Conservation (phyloP, 1,139 yeast species). For the Meyerozyma elateridarum region DNA sequence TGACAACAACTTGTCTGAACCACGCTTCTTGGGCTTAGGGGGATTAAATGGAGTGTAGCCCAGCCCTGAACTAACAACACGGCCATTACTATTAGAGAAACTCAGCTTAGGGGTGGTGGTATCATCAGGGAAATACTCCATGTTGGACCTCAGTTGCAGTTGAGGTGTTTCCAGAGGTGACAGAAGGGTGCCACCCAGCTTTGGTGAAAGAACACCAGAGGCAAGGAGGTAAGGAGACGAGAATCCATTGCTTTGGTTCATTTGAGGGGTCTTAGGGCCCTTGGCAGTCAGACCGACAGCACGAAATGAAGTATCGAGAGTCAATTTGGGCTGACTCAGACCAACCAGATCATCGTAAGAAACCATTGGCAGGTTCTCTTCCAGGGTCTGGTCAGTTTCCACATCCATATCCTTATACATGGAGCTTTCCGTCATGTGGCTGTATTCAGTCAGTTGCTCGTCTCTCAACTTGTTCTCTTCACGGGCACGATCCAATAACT, state of each 20-base stretch:
- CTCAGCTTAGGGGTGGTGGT: conserved; percentile 20
- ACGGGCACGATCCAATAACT: conserved; percentile 73
- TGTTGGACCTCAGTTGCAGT: conserved; percentile 1
- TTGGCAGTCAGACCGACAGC: background rate
- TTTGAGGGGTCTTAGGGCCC: conserved; percentile 4
- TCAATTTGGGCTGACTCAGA: background rate
- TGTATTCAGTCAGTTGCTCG: conserved; percentile 32
- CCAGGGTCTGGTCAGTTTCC: conserved; percentile 3
- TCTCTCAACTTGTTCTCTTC: conserved; percentile 65
- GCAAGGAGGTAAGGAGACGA: conserved; percentile 60
- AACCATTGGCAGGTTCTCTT: conserved; percentile 3
- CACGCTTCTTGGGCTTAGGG: conserved; percentile 20
- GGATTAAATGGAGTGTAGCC: conserved; percentile 4
- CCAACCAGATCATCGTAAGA: background rate
- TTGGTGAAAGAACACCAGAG: conserved; percentile 50
- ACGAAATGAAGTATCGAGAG: conserved; percentile 1
- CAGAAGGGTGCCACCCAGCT: conserved; percentile 20
- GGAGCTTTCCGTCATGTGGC: conserved; percentile 3
- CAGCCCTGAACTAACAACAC: conserved; percentile 20
- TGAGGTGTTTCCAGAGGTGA: conserved; percentile 2
- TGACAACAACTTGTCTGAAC: conserved; percentile 34
- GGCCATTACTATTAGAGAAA: conserved; percentile 21
- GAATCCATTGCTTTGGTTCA: conserved; percentile 32
- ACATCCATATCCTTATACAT: background rate
- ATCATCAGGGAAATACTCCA: conserved; percentile 2